These are phyloP conservation scores for Epithele typhae DNA, from an alignment of 768 basidiomycete genomes.

Conservation along the genomic window DNA sequence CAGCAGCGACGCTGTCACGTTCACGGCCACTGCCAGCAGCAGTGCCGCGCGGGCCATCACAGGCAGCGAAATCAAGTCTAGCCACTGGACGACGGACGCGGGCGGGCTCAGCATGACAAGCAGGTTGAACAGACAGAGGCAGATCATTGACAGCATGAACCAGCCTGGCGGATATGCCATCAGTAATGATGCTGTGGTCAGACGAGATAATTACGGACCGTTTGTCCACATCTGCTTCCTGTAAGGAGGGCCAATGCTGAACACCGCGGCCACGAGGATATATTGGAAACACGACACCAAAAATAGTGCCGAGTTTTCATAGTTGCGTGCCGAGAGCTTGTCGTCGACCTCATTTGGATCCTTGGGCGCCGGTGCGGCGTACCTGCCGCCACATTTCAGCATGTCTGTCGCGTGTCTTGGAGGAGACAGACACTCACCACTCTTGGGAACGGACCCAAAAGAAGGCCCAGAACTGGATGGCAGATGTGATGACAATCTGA, in stretches of 20 bases:
- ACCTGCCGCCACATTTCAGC: conserved; percentile 46
- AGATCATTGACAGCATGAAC: conserved; percentile 74
- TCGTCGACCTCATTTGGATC: conserved; percentile 46
- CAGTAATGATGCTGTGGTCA: conserved; percentile 1
- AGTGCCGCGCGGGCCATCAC: conserved; percentile 63
- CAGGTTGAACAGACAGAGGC: conserved; percentile 68
- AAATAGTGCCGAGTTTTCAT: conserved; percentile 90
- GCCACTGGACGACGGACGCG: conserved; percentile 46
- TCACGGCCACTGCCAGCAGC: conserved; percentile 60
- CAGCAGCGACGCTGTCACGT: conserved; percentile 63
- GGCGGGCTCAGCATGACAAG: conserved; percentile 76
- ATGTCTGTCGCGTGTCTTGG: too few relatives aligned
- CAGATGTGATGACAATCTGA: conserved; percentile 83
- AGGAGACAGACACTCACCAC: conserved; percentile 65
- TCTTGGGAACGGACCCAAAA: conserved; percentile 81
- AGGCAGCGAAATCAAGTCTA: conserved; percentile 79
- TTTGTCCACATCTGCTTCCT: conserved; percentile 95
- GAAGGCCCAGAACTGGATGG: conserved; percentile 82
- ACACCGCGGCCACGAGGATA: conserved; percentile 93
- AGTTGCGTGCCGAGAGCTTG: conserved; percentile 81
- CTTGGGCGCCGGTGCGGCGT: conserved; percentile 56
- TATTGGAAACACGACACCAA: conserved; percentile 98
- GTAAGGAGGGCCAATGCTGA: conserved; percentile 97
- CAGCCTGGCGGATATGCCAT: conserved; percentile 34
- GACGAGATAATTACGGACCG: conserved; percentile 38